phyloP scores from a whole-genome alignment of 257 asterid genomes.

The Striga asiatica region DNA sequence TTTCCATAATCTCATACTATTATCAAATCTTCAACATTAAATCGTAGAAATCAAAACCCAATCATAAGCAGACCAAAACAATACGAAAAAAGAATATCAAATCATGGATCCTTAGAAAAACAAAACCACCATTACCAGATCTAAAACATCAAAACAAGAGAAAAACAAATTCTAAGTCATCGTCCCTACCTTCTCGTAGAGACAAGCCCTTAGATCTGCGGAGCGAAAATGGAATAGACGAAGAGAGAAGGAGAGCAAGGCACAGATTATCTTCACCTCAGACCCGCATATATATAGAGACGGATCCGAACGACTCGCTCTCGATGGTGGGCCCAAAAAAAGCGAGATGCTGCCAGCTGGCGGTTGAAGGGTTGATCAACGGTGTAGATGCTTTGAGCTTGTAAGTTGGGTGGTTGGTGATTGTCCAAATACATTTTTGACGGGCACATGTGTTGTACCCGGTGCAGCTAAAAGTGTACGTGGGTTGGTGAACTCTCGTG shows the following conservation, averaged over 20 bases:
- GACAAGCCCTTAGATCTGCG: constrained; percentile 12
- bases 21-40: too few species aligned
- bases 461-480: constrained; percentile 16
- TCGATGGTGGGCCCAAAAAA: background rate
- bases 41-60: background rate
- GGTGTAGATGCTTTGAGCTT: constrained; percentile 5
- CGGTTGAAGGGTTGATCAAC: constrained; percentile 11
- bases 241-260: background rate
- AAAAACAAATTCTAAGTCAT: background rate
- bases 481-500: constrained; percentile 14
- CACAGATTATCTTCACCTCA: constrained; percentile 6
- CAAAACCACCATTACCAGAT: constrained; percentile 10
- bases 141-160: background rate
- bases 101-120: background rate
- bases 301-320: constrained; percentile 21
- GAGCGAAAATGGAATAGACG: background rate
- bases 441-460: constrained; percentile 8
- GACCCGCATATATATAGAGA: constrained; percentile 16
- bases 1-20: too few species aligned
- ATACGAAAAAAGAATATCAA: background rate
- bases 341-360: constrained; percentile 14
- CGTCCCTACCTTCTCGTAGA: constrained; percentile 12
- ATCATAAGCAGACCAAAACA: background rate
- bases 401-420: constrained; percentile 2
- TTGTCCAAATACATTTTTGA: background rate